Percentiles rank a stretch among this genome's conserved stretches.
These are phyloP conservation scores for Dactylellina leptospora DNA, from an alignment of 2,329 filamentous ascomycete species.

Conservation along the genomic window DNA sequence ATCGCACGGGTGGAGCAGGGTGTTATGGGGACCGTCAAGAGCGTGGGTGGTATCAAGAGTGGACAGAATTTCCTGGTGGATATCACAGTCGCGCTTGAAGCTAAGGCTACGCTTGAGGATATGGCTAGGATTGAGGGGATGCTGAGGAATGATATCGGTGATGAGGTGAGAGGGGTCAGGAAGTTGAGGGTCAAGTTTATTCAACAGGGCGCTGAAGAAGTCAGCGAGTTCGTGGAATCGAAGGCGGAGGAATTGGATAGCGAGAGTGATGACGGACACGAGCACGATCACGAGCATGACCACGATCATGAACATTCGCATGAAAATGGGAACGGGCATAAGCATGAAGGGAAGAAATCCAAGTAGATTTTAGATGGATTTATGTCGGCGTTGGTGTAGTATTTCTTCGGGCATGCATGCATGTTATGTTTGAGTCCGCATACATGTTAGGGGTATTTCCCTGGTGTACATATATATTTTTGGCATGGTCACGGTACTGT, in stretches of 20 bases:
- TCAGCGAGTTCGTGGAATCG: constrained; percentile 75
- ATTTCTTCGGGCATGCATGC: background rate
- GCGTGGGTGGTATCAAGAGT: constrained; percentile 89
- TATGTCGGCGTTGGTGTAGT: background rate
- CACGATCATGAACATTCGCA: constrained; percentile 58
- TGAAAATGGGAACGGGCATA: constrained; percentile 48
- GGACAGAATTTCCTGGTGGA: constrained; percentile 97
- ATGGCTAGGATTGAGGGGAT: constrained; percentile 75
- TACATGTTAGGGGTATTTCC: background rate
- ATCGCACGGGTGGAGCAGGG: constrained; percentile 64
- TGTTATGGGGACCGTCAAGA: constrained; percentile 71
- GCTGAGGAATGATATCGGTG: constrained; percentile 76
- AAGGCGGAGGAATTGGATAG: constrained; percentile 69
- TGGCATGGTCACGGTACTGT: background rate
- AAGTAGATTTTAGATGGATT: constrained; percentile 18
- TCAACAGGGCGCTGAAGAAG: constrained; percentile 69
- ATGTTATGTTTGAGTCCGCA: background rate
- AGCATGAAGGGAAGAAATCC: constrained; percentile 36
- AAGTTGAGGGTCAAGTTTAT: constrained; percentile 86
- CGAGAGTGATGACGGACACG: constrained; percentile 63
- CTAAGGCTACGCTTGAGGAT: constrained; percentile 76
- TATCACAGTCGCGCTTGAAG: constrained; percentile 82
- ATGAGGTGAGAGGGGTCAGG: constrained; percentile 82
- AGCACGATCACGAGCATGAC: constrained; percentile 52
- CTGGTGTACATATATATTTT: constrained; percentile 3